Base-by-base conservation (phyloP, 345 rosid species). In the Euphorbia tirucalli region DNA sequence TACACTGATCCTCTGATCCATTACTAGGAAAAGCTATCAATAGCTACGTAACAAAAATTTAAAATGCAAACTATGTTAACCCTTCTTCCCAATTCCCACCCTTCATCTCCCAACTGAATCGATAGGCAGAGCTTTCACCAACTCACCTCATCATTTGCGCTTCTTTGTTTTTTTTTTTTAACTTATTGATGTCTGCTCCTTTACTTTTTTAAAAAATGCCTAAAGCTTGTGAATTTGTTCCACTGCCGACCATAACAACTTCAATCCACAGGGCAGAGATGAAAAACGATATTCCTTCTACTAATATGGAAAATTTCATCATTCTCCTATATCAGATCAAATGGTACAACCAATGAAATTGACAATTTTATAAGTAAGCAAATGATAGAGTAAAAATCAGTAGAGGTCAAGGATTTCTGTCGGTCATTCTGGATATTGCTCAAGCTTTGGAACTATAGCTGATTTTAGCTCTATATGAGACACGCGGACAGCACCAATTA, bases 401-500 rank as follows among this genome's bases (percentile, higher is more conserved):
- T 50, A 18, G 22, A 44, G 61, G 15, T 44, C 37, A 60, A 37
- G 15, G 3, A 31, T 46, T 59, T n/a, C 32, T 37, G 32, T 59
- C 31, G 22, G 69, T 75, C 68, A 75, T 31, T 69, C 55, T 7
- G 74, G 68, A 49, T 83, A 86, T 21, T 82, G 80, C 0, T 85
- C 93, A 65, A 96, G 75, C 63, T 79, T 84, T 11, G 99, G 98
- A 65, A 87, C 93, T 60, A 91, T 81, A n/a, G 98, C 99, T 18
- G 93, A 87, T n/a, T 90, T 85, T 22, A 95, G 86, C 88, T 89
- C 96, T 75, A 91, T 70, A 70, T 93, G 99, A 60, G 96, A 96
- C 74, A 88, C 98, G 66, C 98, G 89, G 28, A 96, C 92, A 0
- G 97, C 98, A 66, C 98, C 97, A 15, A 93, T 91, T 68, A 93